Conservation (phyloP, 345 rosid genomes). For the Pistacia integerrima region DNA sequence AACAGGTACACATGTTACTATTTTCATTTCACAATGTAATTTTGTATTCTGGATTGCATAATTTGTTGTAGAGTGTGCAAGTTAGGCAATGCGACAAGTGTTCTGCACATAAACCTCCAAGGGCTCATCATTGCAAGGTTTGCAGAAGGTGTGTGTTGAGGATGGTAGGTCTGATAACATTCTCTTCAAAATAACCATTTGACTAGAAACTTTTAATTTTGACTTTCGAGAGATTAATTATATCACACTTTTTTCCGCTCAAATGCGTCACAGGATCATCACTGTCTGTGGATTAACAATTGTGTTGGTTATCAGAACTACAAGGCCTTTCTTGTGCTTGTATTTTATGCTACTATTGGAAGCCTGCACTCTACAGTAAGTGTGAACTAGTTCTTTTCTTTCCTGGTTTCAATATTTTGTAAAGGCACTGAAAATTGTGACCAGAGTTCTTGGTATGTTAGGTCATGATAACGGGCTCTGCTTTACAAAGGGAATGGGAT, state of each 20-base stretch:
- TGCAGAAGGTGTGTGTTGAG: slow-evolving; percentile 57
- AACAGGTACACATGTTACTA: too few species aligned
- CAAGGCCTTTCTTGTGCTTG: slow-evolving; percentile 73
- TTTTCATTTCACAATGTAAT: background rate
- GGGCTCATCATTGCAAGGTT: slow-evolving; percentile 91
- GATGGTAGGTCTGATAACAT: slow-evolving; percentile 59
- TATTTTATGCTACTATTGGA: slow-evolving; percentile 62
- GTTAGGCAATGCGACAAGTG: slow-evolving; percentile 78
- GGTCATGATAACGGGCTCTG: slow-evolving; percentile 51
- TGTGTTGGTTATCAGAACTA: slow-evolving; percentile 94
- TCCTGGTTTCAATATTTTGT: background rate
- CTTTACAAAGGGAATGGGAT: slow-evolving; percentile 43
- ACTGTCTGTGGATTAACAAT: slow-evolving; percentile 89
- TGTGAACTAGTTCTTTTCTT: slow-evolving; percentile 3
- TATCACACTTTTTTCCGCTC: background rate
- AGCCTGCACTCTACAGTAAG: slow-evolving; percentile 70
- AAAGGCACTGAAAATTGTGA: slow-evolving; percentile 18
- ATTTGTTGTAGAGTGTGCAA: slow-evolving; percentile 45
- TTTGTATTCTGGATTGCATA: slow-evolving; percentile 13
- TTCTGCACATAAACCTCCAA: slow-evolving; percentile 69
- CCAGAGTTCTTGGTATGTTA: slow-evolving; percentile 23
- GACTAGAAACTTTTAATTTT: slow-evolving; percentile 2
- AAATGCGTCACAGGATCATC: slow-evolving; percentile 73
- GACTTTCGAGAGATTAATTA: background rate
- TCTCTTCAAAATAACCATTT: slow-evolving; percentile 9